phyloP scores from a whole-genome alignment of 805 yeast species.

The Candida palmyrensis region DNA sequence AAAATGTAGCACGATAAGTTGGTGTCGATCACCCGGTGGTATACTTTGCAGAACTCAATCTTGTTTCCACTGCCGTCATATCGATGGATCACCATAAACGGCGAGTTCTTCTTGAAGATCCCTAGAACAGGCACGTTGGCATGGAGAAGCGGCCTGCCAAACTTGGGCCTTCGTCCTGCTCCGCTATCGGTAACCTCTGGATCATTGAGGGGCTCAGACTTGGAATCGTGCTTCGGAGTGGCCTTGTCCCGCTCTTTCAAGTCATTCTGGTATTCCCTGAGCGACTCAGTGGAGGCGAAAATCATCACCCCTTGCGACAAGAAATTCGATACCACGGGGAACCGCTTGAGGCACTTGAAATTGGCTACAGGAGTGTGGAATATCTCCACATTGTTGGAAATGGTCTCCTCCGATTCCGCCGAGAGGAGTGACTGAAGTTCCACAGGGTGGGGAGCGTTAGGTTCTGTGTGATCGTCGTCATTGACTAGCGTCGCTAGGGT shows the following conservation, averaged over 20 bases:
- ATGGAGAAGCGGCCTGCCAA: conserved; percentile 12
- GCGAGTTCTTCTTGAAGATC: conserved; percentile 24
- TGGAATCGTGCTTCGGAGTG: not conserved
- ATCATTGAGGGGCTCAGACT: not conserved
- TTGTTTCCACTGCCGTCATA: conserved; percentile 11
- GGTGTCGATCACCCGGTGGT: conserved; percentile 21
- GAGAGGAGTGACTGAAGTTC: no score
- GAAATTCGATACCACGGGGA: conserved; percentile 16
- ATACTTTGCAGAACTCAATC: conserved; percentile 22
- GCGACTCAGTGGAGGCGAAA: conserved; percentile 9
- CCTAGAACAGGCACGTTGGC: conserved; percentile 17
- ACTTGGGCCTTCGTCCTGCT: no score
- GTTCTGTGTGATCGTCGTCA: not conserved
- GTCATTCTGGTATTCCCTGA: conserved; percentile 7
- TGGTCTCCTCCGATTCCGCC: conserved; percentile 15
- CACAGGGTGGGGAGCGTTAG: no score
- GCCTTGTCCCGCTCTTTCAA: conserved; percentile 4
- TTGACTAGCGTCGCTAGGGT: conserved; percentile 1
- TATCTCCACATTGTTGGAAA: conserved; percentile 10
- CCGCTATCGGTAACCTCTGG: no score
- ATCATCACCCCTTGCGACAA: conserved; percentile 16
- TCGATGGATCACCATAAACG: conserved; percentile 18
- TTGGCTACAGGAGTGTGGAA: conserved; percentile 10
- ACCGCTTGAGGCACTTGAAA: no score
- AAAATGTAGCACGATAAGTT: conserved; percentile 25